Evolutionary conservation across 208 protist genomes (phyloP), one percentile per base, ranked within the genome.

Genomic region (Phytomonas francai): DNA sequence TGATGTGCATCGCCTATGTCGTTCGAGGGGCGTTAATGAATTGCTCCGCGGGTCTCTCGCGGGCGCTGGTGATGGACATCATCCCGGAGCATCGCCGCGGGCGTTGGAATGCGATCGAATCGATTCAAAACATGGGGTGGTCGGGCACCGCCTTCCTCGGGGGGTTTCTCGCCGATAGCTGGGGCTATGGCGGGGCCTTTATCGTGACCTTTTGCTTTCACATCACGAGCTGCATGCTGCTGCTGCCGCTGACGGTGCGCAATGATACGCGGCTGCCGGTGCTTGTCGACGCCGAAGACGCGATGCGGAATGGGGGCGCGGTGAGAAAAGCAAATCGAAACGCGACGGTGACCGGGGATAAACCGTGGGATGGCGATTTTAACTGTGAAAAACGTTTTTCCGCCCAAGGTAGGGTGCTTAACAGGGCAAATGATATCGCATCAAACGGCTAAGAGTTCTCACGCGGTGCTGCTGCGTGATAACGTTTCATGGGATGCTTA

Each of bases 141-240:
- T 88, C 85, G 19, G 85, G 83, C 56, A 85, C 83, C 22, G 83
- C 83, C 7, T 66, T 88, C 36, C 14, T 91, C 0, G 85, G 85
- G 49, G 85, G 85, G 34, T 67, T 77, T 60, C 63, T 91, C n/a
- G 85, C 85, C 14, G 85, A 88, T 64, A 7, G 58, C 49, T 39
- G 71, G 16, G 79, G 80, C 62, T 91, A 91, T 67, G 80, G 80
- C 33, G 73, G 75, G 0, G 74, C 82, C n/a, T 91, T 91, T 67
- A 82, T 91, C 71, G 70, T 88, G 45, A 91, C 85, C 22, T 91
- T 88, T 76, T 68, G 32, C 29, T 91, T 91, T 59, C 85, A 91
- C 69, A 61, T 87, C 32, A 63, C 61, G 11, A 72, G 75, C 22
- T 74, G 60, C 2, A 56, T 65, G 2, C 39, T 81, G 42, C 63